Base-by-base conservation (phyloP, 2,329 filamentous ascomycete genomes). In the Ophiostoma sp. region DNA sequence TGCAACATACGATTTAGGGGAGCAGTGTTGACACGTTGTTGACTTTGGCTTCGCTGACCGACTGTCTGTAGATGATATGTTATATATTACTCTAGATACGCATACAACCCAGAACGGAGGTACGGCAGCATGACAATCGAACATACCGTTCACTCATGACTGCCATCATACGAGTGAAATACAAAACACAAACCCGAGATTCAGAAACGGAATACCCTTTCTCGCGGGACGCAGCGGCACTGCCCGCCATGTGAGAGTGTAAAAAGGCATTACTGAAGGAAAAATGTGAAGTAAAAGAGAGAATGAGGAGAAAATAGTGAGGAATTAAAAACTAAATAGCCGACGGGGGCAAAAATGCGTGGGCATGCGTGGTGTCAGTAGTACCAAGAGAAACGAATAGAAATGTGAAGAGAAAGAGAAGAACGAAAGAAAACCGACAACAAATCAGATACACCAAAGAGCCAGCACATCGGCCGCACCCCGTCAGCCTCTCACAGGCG, bases 401-500 rank as follows among this genome's bases (percentile, higher is more conserved):
- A 4, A 18, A 36, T 60, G 5, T 6, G 12, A 14, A 4, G 11
- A 38, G 4, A 27, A n/a, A 41, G 38, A 40, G 12, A 14, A 16
- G 55, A 62, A 62, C 5, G 49, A 18, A 52, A 52, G 8, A 58
- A 58, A 12, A 16, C 44, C n/a, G 38, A 55, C 42, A 36, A 3
- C 9, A n/a, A 67, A 64, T 18, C 6, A 62, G n/a, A 16, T 5
- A 7, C 27, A 49, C 7, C 16, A 45, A 12, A n/a, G 18, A 40
- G 45, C 65, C 47, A 42, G 66, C 60, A 18, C 60, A 63, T 27
- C 60, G 47, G 12, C 58, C 36, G 62, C 49, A 42, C 62, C 49
- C 27, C 36, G 36, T 65, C 67, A 68, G 70, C 70, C 70, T 71
- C 70, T 71, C 70, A 71, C 69, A 69, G 45, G 47, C 68, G 47